These are phyloP conservation scores for Talaromyces sp. DNA, from an alignment of 2,329 filamentous ascomycete species.

Conservation along the genomic window DNA sequence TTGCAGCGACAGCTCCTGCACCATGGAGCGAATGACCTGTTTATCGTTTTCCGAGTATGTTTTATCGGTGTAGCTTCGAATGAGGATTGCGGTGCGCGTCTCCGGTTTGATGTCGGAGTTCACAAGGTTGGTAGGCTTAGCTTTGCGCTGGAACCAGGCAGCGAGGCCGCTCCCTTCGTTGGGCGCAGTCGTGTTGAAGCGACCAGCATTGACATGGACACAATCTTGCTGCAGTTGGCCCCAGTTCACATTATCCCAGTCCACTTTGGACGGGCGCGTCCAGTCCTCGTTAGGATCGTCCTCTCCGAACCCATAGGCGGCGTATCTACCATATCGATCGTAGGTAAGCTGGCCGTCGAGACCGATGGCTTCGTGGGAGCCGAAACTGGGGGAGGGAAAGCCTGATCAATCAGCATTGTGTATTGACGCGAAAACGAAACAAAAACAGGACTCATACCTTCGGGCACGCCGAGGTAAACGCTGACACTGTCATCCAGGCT, in stretches of 20 bases:
- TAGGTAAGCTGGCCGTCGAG: constrained; percentile 61
- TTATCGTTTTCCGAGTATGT: constrained; percentile 73
- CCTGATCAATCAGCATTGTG: constrained; percentile 18
- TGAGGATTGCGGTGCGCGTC: constrained; percentile 65
- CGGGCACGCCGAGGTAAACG: constrained; percentile 43
- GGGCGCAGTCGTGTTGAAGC: constrained; percentile 41
- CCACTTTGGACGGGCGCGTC: constrained; percentile 18
- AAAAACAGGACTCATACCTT: constrained; percentile 2
- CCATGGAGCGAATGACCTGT: constrained; percentile 74
- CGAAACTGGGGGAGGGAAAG: constrained; percentile 58
- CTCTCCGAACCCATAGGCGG: constrained; percentile 43
- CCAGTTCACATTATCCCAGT: constrained; percentile 64
- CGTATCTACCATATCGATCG: constrained; percentile 63
- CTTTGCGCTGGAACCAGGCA: constrained; percentile 9
- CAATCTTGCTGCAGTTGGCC: constrained; percentile 64
- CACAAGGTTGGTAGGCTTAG: constrained; percentile 18
- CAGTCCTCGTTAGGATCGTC: constrained; percentile 21
- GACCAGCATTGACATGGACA: constrained; percentile 57
- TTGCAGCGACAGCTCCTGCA: constrained; percentile 67
- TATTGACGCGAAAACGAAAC: not conserved
- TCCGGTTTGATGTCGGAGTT: constrained; percentile 26
- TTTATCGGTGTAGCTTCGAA: constrained; percentile 78
- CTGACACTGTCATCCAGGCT: constrained; percentile 57
- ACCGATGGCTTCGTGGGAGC: constrained; percentile 55
- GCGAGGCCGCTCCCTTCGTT: constrained; percentile 10